Evolutionary conservation across 208 protist species (phyloP).

Genomic region (Leishmania lainsoni): DNA sequence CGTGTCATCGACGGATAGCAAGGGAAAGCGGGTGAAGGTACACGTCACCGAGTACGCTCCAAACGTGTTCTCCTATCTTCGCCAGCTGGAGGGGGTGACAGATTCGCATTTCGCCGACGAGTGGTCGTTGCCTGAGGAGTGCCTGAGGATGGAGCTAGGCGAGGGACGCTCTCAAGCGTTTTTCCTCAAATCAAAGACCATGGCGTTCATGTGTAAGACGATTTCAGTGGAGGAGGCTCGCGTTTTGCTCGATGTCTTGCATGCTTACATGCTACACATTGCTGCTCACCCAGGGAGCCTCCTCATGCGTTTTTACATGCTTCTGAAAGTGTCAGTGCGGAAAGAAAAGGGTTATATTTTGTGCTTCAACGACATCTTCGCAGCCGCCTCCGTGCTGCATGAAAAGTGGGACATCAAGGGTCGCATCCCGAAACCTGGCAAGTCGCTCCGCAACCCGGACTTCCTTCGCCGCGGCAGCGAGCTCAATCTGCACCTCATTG

Average conservation of each 20-base stretch:
- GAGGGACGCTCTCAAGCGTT: constrained; percentile 84
- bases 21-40: constrained; percentile 24
- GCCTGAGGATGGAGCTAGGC: constrained; percentile 60
- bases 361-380: constrained; percentile 83
- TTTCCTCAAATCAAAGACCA: constrained; percentile 82
- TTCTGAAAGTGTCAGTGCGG: constrained; percentile 53
- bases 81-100: constrained; percentile 50
- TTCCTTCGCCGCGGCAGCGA: constrained; percentile 59
- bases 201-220: constrained; percentile 85
- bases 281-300: constrained; percentile 49
- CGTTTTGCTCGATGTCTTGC: constrained; percentile 60
- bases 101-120: constrained; percentile 63
- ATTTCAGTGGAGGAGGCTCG: constrained; percentile 72
- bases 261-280: constrained; percentile 59
- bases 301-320: constrained; percentile 83
- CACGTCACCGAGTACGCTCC: constrained; percentile 76
- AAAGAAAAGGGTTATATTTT: constrained; percentile 71
- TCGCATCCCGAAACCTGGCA: constrained; percentile 81
- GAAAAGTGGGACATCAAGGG: constrained; percentile 92
- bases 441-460: constrained; percentile 64
- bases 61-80: constrained; percentile 67
- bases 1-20: constrained; percentile 16
- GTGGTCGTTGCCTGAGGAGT: constrained; percentile 72
- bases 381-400: constrained; percentile 49
- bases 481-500: constrained; percentile 50